phyloP scores from a whole-genome alignment of 2,329 filamentous ascomycete genomes.

The Nothomitra cinnamomea region DNA sequence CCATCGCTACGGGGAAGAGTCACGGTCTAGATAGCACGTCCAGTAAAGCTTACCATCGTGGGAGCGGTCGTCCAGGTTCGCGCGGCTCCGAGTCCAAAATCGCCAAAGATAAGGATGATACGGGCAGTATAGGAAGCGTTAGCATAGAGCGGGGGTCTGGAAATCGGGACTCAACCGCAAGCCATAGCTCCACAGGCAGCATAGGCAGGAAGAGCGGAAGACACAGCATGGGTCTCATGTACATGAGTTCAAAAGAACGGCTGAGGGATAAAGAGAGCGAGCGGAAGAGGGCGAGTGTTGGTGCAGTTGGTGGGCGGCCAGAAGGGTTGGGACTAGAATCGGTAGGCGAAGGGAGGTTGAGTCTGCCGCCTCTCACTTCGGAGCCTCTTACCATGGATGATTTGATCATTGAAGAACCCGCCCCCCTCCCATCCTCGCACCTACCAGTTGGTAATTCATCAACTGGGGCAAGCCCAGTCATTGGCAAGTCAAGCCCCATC shows the following conservation, averaged over 20 bases:
- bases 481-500: slow-evolving; percentile 4
- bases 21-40: background rate
- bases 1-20: slow-evolving; percentile 47
- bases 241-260: slow-evolving; percentile 56
- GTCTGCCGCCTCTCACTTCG: background rate
- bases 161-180: background rate
- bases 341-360: background rate
- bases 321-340: slow-evolving; percentile 1
- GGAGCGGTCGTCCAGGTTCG: background rate
- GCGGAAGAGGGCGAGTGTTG: slow-evolving; percentile 29
- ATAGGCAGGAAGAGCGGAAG: slow-evolving; percentile 6
- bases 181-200: slow-evolving; percentile 3
- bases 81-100: background rate
- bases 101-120: background rate
- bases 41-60: background rate
- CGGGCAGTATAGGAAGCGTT: background rate
- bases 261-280: slow-evolving; percentile 46
- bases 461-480: background rate
- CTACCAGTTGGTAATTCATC: background rate
- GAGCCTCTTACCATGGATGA: background rate
- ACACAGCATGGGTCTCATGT: slow-evolving; percentile 42
- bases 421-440: background rate
- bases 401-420: background rate
- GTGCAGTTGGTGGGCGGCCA: background rate
- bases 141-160: slow-evolving; percentile 1